Percentiles rank a stretch among this genome's conserved stretches.
phyloP scores from a whole-genome alignment of 1,284 basidiomycete genomes.

The Rhodotorula sp. region DNA sequence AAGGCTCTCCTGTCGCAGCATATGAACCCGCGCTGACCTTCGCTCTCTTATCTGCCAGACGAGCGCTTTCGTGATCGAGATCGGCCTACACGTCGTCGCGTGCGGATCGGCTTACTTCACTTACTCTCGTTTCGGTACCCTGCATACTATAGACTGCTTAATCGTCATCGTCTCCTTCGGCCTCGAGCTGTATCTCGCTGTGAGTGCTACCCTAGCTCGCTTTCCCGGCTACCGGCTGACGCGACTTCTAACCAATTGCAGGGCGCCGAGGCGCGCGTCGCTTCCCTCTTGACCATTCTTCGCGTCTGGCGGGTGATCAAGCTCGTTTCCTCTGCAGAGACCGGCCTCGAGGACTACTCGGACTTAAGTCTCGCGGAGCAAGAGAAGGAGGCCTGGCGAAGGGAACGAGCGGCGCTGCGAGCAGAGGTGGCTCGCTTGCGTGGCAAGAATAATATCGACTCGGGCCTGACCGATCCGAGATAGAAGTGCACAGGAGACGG shows the following conservation, averaged over 20 bases:
- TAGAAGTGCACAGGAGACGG: no score
- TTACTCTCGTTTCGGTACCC: not conserved
- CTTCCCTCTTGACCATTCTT: conserved; percentile 17
- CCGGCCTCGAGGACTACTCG: conserved; percentile 2
- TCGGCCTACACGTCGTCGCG: not conserved
- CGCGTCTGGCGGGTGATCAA: conserved; percentile 25
- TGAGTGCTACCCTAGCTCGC: no score
- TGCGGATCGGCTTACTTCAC: conserved; percentile 7
- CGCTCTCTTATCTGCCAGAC: not conserved
- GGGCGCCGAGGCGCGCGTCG: conserved; percentile 5
- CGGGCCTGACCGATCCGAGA: no score
- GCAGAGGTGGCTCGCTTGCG: not conserved
- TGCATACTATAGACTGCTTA: conserved; percentile 12
- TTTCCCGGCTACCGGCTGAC: no score
- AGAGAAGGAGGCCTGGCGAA: not conserved
- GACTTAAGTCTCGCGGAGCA: not conserved
- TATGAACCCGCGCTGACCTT: no score
- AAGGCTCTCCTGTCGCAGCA: not conserved
- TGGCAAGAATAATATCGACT: no score
- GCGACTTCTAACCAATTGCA: not conserved
- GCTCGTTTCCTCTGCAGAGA: conserved; percentile 11
- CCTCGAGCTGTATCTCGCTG: conserved; percentile 2
- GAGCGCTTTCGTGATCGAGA: conserved; percentile 19
- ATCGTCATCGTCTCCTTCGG: conserved; percentile 16
- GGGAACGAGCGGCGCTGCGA: not conserved